Conservation (phyloP, 768 basidiomycete genomes). For the Pulveroboletus ravenelii region DNA sequence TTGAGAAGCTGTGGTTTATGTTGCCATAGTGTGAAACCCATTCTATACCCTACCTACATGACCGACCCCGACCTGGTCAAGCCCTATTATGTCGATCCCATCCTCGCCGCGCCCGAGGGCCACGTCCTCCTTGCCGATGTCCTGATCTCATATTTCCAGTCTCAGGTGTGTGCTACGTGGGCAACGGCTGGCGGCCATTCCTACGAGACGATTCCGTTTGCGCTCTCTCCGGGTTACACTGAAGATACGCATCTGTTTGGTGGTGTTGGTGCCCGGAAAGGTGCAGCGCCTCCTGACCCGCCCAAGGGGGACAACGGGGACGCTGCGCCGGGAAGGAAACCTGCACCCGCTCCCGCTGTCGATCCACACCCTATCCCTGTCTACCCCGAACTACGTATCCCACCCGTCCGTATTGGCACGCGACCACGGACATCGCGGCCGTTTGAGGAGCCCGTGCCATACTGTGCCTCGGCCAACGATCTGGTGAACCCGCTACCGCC, state of each 20-base stretch:
- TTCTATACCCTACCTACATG: conserved; percentile 81
- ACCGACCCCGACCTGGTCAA: conserved; percentile 57
- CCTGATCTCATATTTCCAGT: conserved; percentile 86
- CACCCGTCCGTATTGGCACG: conserved; percentile 66
- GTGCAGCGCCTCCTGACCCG: conserved; percentile 51
- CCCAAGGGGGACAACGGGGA: conserved; percentile 30
- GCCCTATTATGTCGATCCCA: conserved; percentile 75
- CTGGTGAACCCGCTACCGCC: conserved; percentile 96
- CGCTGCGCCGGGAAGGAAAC: conserved; percentile 29
- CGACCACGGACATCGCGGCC: conserved; percentile 48
- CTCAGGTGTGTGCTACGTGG: conserved; percentile 87
- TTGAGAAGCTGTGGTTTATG: neutral
- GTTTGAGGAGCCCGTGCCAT: conserved; percentile 86
- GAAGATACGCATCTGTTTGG: conserved; percentile 66
- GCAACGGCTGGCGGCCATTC: conserved; percentile 60
- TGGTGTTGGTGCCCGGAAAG: conserved; percentile 79
- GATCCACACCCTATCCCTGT: conserved; percentile 18
- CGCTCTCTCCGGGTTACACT: conserved; percentile 34
- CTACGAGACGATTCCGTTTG: conserved; percentile 52
- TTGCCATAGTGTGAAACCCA: conserved; percentile 61
- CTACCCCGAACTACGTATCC: conserved; percentile 45
- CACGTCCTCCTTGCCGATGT: conserved; percentile 89
- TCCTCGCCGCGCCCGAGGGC: conserved; percentile 75
- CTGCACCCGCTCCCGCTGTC: conserved; percentile 1
- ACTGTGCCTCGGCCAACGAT: conserved; percentile 95